Conservation (phyloP, 257 asterid species). For the Prunella vulgaris region DNA sequence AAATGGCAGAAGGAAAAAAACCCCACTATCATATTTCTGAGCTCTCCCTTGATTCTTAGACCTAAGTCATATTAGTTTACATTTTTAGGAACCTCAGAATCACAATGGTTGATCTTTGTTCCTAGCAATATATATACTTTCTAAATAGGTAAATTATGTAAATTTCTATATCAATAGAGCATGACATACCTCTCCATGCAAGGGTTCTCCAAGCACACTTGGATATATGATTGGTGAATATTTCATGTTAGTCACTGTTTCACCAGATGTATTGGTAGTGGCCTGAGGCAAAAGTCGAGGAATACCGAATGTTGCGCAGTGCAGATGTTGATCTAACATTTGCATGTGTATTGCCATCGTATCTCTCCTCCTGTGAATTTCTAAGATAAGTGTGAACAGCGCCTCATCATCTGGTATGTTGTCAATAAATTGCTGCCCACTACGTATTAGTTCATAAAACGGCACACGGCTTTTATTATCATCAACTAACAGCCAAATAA, state of each 20-base stretch:
- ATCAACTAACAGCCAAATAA: conserved; percentile 88
- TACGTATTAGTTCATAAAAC: conserved; percentile 84
- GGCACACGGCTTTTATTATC: conserved; percentile 82
- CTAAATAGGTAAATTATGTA: conserved; percentile 1
- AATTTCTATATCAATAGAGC: conserved; percentile 3
- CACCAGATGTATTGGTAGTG: conserved; percentile 63
- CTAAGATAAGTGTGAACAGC: conserved; percentile 86
- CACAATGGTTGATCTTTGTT: not conserved
- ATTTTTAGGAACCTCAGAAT: not conserved
- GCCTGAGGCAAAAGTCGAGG: conserved; percentile 91
- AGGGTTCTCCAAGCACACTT: conserved; percentile 97
- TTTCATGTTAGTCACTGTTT: conserved; percentile 72
- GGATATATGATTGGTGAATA: conserved; percentile 96
- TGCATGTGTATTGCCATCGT: conserved; percentile 97
- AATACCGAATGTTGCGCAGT: conserved; percentile 96
- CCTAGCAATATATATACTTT: not conserved
- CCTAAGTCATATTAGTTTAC: not conserved
- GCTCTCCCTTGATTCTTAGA: not conserved
- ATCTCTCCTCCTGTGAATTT: conserved; percentile 92
- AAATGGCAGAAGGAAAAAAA: conserved; percentile 5
- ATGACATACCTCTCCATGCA: conserved; percentile 92
- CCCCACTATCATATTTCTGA: not conserved
- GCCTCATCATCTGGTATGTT: conserved; percentile 98
- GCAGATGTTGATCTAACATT: conserved; percentile 97
- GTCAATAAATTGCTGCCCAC: conserved; percentile 87